These are phyloP conservation scores for Anisogramma anomala DNA, from an alignment of 2,329 filamentous ascomycete genomes.

Conservation along the genomic window DNA sequence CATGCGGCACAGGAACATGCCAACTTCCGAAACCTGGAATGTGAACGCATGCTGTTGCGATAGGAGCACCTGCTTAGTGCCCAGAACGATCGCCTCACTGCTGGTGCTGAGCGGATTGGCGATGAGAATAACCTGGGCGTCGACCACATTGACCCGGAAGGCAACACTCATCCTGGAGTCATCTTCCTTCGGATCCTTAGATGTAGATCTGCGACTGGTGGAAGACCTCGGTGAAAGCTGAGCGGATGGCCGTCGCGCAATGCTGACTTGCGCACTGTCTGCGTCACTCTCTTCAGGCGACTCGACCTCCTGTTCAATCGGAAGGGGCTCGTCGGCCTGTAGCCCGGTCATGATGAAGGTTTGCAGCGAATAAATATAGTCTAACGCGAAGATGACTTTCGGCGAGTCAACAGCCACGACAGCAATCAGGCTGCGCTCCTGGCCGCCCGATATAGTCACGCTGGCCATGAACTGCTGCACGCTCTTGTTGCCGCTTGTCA, in stretches of 20 bases:
- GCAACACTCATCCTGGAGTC: constrained; percentile 58
- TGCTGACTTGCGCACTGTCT: constrained; percentile 42
- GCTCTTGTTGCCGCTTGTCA: constrained; percentile 90
- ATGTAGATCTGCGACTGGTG: constrained; percentile 14
- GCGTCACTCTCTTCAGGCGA: constrained; percentile 47
- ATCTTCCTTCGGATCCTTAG: constrained; percentile 16
- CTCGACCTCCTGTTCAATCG: constrained; percentile 31
- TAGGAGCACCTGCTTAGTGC: constrained; percentile 83
- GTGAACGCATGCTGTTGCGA: constrained; percentile 92
- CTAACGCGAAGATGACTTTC: constrained; percentile 84
- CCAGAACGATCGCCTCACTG: constrained; percentile 91
- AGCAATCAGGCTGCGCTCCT: constrained; percentile 71
- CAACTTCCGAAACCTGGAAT: constrained; percentile 83
- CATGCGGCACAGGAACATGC: constrained; percentile 99
- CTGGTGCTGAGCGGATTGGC: constrained; percentile 83
- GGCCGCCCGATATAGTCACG: constrained; percentile 78
- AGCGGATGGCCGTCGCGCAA: constrained; percentile 21
- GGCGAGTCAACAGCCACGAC: constrained; percentile 93
- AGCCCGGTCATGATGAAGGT: constrained; percentile 67
- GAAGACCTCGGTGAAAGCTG: constrained; percentile 23
- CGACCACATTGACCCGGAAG: constrained; percentile 86
- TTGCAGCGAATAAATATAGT: constrained; percentile 87
- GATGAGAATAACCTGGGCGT: constrained; percentile 92
- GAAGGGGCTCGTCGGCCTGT: constrained; percentile 49
- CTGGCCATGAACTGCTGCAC: constrained; percentile 98